A percentile compares a stretch with the other conserved stretches of the same genome.
Evolutionary conservation across 768 basidiomycete genomes (phyloP).

Genomic region (Kwoniella europaea): DNA sequence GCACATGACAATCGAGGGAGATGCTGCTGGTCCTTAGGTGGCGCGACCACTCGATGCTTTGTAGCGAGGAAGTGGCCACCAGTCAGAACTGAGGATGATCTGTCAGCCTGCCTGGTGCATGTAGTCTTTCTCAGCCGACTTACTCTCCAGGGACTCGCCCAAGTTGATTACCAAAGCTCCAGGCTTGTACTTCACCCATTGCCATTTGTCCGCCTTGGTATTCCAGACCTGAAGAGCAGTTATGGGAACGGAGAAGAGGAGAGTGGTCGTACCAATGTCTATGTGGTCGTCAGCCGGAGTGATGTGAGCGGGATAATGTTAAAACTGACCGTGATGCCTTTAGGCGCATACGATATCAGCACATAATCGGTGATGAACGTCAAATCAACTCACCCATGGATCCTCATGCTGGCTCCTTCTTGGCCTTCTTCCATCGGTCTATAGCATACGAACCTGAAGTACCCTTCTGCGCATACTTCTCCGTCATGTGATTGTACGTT

Average conservation of each 20-base stretch:
- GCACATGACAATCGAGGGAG: slow-evolving; percentile 35
- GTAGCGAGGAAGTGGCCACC: slow-evolving; percentile 44
- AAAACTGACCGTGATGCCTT: too few species aligned
- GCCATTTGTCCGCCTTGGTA: slow-evolving; percentile 25
- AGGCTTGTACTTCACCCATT: slow-evolving; percentile 29
- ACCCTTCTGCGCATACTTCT: slow-evolving; percentile 7
- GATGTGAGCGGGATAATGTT: too few species aligned
- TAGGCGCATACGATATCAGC: slow-evolving; percentile 13
- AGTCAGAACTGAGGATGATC: too few species aligned
- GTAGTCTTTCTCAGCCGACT: too few species aligned
- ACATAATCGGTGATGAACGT: not conserved
- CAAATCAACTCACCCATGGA: not conserved
- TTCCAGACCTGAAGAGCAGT: slow-evolving; percentile 31
- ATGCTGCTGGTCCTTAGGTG: slow-evolving; percentile 32
- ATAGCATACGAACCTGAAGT: slow-evolving; percentile 7
- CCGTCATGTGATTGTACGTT: slow-evolving; percentile 28
- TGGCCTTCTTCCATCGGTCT: slow-evolving; percentile 1
- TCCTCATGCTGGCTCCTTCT: not conserved
- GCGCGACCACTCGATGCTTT: slow-evolving; percentile 30
- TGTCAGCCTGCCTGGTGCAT: too few species aligned
- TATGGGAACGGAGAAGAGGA: slow-evolving; percentile 28
- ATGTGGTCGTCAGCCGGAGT: slow-evolving; percentile 27
- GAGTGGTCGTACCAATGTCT: slow-evolving; percentile 28
- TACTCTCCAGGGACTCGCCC: slow-evolving; percentile 29
- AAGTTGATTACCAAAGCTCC: slow-evolving; percentile 35